phyloP scores from a whole-genome alignment of 306 rosid species.

The Dicorynia guianensis region DNA sequence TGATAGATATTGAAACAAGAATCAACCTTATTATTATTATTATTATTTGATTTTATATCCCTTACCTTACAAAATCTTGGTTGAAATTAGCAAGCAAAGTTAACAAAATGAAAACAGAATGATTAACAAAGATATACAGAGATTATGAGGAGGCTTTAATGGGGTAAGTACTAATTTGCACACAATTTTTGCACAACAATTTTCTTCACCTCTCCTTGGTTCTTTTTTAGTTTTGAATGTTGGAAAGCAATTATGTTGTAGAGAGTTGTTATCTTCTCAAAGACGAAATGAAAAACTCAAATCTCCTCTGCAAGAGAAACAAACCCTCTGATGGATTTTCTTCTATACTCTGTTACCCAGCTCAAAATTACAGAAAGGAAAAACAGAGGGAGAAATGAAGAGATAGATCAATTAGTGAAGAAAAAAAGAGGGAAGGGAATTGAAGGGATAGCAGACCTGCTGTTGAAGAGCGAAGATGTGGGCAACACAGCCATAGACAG shows the following conservation, averaged over 20 bases:
- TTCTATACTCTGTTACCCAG: background rate
- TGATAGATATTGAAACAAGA: no score
- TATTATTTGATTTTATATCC: no score
- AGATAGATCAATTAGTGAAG: background rate
- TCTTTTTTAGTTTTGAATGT: constrained; percentile 1
- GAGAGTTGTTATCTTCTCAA: background rate
- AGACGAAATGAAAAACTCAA: constrained; percentile 12
- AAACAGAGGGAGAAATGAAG: background rate
- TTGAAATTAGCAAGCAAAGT: background rate
- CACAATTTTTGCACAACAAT: background rate
- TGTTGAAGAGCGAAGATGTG: constrained; percentile 91
- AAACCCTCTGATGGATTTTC: background rate
- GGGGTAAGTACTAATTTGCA: background rate
- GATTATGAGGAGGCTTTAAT: background rate
- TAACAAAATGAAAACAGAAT: background rate
- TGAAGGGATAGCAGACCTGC: constrained; percentile 56
- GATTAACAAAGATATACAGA: background rate
- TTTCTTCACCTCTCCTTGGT: background rate
- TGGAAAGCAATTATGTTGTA: background rate
- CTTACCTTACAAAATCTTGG: background rate
- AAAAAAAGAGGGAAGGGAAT: background rate
- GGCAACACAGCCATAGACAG: constrained; percentile 83
- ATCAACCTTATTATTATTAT: no score
- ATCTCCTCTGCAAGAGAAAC: constrained; percentile 2
- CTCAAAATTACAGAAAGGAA: background rate